Conservation (phyloP, 768 basidiomycete genomes). For the Trametes cubensis region DNA sequence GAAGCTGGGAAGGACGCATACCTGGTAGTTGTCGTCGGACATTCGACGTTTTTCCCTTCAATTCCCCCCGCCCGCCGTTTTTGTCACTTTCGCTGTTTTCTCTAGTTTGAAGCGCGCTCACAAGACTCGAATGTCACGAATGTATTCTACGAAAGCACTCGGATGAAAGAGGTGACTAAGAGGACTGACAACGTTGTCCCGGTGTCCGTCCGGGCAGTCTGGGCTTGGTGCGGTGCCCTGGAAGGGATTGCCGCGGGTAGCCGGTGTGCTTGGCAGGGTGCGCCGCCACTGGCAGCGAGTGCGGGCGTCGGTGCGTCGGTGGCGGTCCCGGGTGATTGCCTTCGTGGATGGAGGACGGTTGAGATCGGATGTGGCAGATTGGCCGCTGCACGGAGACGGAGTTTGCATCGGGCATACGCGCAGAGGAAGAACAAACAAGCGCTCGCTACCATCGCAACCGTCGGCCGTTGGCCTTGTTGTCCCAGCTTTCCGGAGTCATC, state of each 20-base stretch:
- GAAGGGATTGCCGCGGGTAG: background rate
- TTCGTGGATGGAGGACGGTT: background rate
- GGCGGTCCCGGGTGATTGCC: slow-evolving; percentile 13
- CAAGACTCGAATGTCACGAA: slow-evolving; percentile 19
- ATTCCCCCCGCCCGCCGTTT: slow-evolving; percentile 9
- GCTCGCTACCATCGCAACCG: slow-evolving; percentile 17
- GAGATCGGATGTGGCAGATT: slow-evolving; percentile 5
- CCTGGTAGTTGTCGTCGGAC: slow-evolving; percentile 16
- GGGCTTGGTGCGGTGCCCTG: background rate
- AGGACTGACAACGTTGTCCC: background rate
- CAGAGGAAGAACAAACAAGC: slow-evolving; percentile 3
- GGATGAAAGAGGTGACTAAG: background rate
- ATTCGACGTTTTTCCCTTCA: slow-evolving; percentile 10
- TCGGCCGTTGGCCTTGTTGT: slow-evolving; percentile 1
- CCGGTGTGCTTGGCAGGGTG: background rate
- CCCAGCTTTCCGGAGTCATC: background rate
- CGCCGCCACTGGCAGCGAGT: background rate
- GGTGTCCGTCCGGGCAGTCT: background rate
- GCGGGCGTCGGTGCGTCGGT: background rate
- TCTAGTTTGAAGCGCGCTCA: slow-evolving; percentile 7
- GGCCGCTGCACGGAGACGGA: slow-evolving; percentile 2
- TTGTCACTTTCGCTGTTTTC: slow-evolving; percentile 1
- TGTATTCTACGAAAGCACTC: slow-evolving; percentile 15
- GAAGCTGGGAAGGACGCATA: slow-evolving; percentile 12
- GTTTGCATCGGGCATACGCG: slow-evolving; percentile 3